phyloP scores from a whole-genome alignment of 148 eudicot species.

The Dysphania ambrosioides region DNA sequence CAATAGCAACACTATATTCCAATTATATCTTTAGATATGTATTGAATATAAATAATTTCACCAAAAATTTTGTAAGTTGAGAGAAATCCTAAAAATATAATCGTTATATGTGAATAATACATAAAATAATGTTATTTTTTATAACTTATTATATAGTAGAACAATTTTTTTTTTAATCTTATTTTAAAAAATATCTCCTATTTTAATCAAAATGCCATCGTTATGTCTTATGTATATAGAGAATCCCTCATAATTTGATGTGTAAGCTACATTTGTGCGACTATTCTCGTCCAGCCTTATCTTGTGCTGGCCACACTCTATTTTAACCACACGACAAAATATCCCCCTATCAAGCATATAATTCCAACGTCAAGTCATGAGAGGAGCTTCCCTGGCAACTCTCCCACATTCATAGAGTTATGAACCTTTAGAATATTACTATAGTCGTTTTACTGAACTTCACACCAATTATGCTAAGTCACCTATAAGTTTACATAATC shows the following conservation, averaged over 20 bases:
- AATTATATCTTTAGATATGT: not conserved
- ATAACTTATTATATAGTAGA: too few species aligned
- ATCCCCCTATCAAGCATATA: conserved; percentile 9
- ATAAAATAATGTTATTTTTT: too few species aligned
- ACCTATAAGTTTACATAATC: not conserved
- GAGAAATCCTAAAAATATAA: not conserved
- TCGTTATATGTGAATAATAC: too few species aligned
- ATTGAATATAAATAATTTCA: conserved; percentile 17
- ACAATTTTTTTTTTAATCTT: too few species aligned
- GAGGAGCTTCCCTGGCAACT: not conserved
- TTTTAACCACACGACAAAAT: conserved; percentile 26
- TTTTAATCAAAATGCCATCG: too few species aligned
- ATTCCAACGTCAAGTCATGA: conserved; percentile 4
- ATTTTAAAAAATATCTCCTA: too few species aligned
- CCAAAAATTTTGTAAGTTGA: conserved; percentile 9
- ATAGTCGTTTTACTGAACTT: not conserved
- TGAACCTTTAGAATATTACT: not conserved
- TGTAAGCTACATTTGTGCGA: conserved; percentile 4
- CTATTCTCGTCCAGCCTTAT: conserved; percentile 21
- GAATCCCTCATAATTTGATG: too few species aligned
- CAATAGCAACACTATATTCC: not conserved
- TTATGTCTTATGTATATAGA: too few species aligned
- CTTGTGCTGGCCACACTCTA: conserved; percentile 27
- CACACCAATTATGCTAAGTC: not conserved
- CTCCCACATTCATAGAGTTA: conserved; percentile 3